Evolutionary conservation across 2,329 filamentous ascomycete genomes (phyloP).

Genomic region (Tolypocladium paradoxum): DNA sequence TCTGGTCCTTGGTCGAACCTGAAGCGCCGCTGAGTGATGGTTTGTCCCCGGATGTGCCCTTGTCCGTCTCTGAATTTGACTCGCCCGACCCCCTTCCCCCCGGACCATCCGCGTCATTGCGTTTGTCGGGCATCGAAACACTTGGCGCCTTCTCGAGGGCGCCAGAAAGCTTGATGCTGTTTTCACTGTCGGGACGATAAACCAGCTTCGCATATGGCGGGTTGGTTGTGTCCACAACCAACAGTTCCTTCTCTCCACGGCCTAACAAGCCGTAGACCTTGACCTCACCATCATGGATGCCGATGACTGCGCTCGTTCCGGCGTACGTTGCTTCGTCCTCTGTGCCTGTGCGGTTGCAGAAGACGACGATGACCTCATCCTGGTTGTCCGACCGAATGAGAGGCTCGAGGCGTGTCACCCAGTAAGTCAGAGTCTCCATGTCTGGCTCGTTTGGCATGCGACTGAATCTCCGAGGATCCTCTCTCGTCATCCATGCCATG

Average conservation of each 20-base stretch:
- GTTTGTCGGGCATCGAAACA: not conserved
- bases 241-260: conserved; percentile 55
- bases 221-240: conserved; percentile 53
- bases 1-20: conserved; percentile 5
- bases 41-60: not conserved
- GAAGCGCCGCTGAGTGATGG: not conserved
- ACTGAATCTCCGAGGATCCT: conserved; percentile 34
- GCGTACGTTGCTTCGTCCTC: conserved; percentile 60
- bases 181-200: conserved; percentile 5
- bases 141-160: not conserved
- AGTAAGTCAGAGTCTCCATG: conserved; percentile 64
- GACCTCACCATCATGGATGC: conserved; percentile 54
- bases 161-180: not conserved
- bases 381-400: conserved; percentile 38
- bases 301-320: conserved; percentile 62
- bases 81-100: not conserved
- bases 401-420: conserved; percentile 61
- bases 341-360: conserved; percentile 59
- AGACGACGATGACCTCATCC: conserved; percentile 55
- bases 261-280: conserved; percentile 60
- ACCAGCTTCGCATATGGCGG: conserved; percentile 35
- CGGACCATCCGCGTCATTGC: not conserved
- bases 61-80: not conserved
- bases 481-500: conserved; percentile 68
- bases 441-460: conserved; percentile 49